These are phyloP conservation scores for Sistotremastrum niveocremeum DNA, from an alignment of 768 basidiomycete genomes.

Conservation along the genomic window DNA sequence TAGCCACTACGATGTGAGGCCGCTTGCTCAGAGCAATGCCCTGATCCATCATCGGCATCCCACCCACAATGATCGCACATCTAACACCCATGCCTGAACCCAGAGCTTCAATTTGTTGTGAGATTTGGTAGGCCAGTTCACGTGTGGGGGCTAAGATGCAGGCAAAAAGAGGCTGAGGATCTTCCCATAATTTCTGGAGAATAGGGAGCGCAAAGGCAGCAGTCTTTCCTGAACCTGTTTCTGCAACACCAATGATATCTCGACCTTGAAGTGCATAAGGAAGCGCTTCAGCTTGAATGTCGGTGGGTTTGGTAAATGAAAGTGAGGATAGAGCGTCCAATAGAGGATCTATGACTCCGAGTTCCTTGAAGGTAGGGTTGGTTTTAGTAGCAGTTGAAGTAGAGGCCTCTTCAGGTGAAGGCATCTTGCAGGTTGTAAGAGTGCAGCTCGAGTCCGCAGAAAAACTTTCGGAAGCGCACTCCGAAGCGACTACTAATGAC, in stretches of 20 bases:
- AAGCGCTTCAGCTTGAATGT: slow-evolving; percentile 76
- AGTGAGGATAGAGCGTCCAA: slow-evolving; percentile 74
- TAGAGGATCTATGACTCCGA: slow-evolving; percentile 84
- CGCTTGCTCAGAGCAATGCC: slow-evolving; percentile 84
- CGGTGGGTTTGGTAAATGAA: slow-evolving; percentile 75
- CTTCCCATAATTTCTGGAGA: slow-evolving; percentile 91
- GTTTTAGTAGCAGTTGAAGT: slow-evolving; percentile 24
- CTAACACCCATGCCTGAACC: slow-evolving; percentile 90
- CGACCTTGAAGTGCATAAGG: slow-evolving; percentile 82
- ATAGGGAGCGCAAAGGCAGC: slow-evolving; percentile 96
- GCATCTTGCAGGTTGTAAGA: slow-evolving; percentile 26
- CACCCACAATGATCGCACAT: slow-evolving; percentile 87
- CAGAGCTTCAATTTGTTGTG: slow-evolving; percentile 88
- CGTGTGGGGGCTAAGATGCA: slow-evolving; percentile 94
- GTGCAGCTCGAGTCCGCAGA: too few relatives aligned
- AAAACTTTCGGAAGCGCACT: too few relatives aligned
- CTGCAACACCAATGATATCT: slow-evolving; percentile 97
- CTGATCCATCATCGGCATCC: slow-evolving; percentile 84
- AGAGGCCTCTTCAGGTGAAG: slow-evolving; percentile 48
- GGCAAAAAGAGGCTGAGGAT: slow-evolving; percentile 86
- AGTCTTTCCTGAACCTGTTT: slow-evolving; percentile 96
- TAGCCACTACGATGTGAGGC: slow-evolving; percentile 91
- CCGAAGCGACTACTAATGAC: too few relatives aligned
- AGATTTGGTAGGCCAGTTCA: slow-evolving; percentile 95
- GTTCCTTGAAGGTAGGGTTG: slow-evolving; percentile 51